phyloP scores from a whole-genome alignment of 2,329 filamentous ascomycete genomes.

The Magnaporthiopsis rhizophila region DNA sequence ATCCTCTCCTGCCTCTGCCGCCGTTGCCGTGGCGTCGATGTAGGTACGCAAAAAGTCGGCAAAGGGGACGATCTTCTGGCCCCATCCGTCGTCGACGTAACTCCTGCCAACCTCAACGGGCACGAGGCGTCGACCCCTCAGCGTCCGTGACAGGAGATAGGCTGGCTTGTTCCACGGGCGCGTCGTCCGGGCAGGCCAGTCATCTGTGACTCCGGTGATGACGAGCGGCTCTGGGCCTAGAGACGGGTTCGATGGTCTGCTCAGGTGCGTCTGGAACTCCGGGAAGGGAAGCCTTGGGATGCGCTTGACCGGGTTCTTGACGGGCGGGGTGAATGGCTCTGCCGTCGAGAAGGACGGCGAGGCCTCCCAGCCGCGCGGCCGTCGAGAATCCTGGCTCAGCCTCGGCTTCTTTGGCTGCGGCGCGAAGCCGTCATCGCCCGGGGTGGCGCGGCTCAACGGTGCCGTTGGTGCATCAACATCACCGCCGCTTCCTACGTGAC shows the following conservation, averaged over 20 bases:
- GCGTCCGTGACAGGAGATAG: constrained; percentile 68
- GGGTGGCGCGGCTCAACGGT: not conserved
- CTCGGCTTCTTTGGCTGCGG: not conserved
- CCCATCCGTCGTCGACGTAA: constrained; percentile 82
- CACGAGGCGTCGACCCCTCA: constrained; percentile 70
- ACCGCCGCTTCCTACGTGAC: constrained; percentile 2
- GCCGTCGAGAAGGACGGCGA: constrained; percentile 22
- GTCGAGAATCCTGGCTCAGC: not conserved
- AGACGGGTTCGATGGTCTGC: constrained; percentile 23
- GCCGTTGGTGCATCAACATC: constrained; percentile 13
- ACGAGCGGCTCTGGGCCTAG: constrained; percentile 54
- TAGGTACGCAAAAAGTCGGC: constrained; percentile 58
- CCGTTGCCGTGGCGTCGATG: constrained; percentile 32
- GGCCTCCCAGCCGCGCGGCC: constrained; percentile 1
- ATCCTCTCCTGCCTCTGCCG: not conserved
- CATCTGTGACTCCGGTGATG: constrained; percentile 53
- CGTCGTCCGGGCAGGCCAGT: constrained; percentile 70
- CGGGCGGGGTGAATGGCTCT: constrained; percentile 33
- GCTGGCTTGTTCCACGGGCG: constrained; percentile 63
- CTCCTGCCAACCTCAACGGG: constrained; percentile 80
- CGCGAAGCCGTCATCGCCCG: not conserved
- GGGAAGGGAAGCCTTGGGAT: constrained; percentile 43
- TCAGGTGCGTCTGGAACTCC: constrained; percentile 55
- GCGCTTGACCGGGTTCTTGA: constrained; percentile 32
- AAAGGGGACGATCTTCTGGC: constrained; percentile 73